Percentiles rank a stretch among this genome's conserved stretches.
Conservation (phyloP, 306 rosid genomes). For the Vigna hirtella region DNA sequence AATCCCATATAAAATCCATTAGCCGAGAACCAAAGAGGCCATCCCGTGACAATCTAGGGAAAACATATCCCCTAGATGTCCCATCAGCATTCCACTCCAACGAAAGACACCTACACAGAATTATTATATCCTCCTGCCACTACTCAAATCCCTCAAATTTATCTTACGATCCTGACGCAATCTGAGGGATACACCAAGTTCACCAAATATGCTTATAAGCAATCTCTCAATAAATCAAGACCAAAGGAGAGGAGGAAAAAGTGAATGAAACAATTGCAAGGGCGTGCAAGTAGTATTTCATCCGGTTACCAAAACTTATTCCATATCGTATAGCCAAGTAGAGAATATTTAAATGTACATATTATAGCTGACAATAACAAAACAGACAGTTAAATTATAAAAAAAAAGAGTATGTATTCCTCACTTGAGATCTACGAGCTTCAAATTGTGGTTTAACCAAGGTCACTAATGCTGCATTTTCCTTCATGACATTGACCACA, state of each 20-base stretch:
- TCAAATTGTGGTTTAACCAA: constrained; percentile 97
- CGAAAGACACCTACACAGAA: not conserved
- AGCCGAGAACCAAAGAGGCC: not conserved
- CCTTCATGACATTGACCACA: constrained; percentile 81
- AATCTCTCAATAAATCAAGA: constrained; percentile 26
- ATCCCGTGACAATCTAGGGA: not conserved
- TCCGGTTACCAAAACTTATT: constrained; percentile 4
- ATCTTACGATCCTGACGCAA: not conserved
- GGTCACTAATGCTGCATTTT: constrained; percentile 77
- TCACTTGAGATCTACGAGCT: constrained; percentile 88
- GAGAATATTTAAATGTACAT: constrained; percentile 4
- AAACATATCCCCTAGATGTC: constrained; percentile 3
- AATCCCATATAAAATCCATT: not conserved
- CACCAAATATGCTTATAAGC: not conserved
- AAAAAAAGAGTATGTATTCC: constrained; percentile 29
- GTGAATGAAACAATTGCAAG: not conserved
- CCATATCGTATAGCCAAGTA: constrained; percentile 6
- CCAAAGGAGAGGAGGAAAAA: not conserved
- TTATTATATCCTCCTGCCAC: not conserved
- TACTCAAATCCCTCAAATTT: not conserved
- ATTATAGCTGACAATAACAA: not conserved
- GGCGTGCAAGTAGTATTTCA: not conserved
- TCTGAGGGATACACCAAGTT: not conserved
- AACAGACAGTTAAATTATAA: constrained; percentile 11
- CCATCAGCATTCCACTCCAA: not conserved